Evolutionary conservation across 2,329 filamentous ascomycete genomes (phyloP).

Genomic region (Colletotrichum gigasporum): DNA sequence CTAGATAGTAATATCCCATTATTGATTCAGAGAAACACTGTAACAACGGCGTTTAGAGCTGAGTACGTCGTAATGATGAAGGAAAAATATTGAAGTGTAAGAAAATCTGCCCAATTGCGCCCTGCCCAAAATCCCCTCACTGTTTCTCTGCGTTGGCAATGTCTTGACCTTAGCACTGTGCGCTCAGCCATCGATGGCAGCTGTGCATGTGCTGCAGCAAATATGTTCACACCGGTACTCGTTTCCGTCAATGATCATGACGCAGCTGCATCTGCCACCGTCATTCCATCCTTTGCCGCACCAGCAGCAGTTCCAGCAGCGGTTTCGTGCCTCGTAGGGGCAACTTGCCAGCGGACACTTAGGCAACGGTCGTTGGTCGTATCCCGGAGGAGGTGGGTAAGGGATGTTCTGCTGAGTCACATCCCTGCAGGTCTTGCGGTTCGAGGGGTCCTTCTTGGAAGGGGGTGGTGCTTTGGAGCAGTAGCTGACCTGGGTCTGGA

Average conservation of each 20-base stretch:
- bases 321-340: conserved; percentile 58
- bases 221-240: conserved; percentile 63
- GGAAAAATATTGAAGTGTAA: no score
- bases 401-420: conserved; percentile 53
- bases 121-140: no score
- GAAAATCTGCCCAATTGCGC: no score
- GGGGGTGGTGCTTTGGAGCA: conserved; percentile 51
- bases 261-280: conserved; percentile 58
- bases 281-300: conserved; percentile 63
- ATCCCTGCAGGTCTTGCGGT: conserved; percentile 52
- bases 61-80: no score
- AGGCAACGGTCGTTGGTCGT: conserved; percentile 43
- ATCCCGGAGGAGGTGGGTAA: conserved; percentile 58
- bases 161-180: no score
- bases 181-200: conserved; percentile 45
- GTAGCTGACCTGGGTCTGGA: conserved; percentile 54
- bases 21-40: no score
- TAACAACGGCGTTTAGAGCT: no score
- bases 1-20: no score
- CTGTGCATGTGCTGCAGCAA: conserved; percentile 60
- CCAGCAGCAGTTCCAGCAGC: conserved; percentile 66
- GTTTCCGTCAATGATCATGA: conserved; percentile 62
- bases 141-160: neutral
- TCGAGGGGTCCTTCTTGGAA: conserved; percentile 34
- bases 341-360: conserved; percentile 58